These are phyloP conservation scores for Thyridium curvatum DNA, from an alignment of 2,329 filamentous ascomycete species.

Conservation along the genomic window DNA sequence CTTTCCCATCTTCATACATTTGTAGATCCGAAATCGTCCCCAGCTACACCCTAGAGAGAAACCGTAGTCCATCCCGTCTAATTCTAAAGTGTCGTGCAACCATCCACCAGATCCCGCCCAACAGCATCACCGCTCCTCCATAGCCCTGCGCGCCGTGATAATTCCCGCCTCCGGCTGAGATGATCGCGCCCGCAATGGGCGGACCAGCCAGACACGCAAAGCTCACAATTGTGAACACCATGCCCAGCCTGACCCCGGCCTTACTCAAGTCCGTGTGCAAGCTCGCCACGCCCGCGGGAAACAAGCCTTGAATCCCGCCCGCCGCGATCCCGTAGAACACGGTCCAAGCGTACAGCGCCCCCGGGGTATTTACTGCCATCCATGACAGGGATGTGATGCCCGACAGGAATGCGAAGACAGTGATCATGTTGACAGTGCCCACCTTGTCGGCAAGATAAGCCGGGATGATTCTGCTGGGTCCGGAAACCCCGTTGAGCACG, in stretches of 20 bases:
- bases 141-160: constrained; percentile 45
- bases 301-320: constrained; percentile 59
- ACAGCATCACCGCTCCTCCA: constrained; percentile 33
- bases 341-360: constrained; percentile 55
- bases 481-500: constrained; percentile 57
- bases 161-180: constrained; percentile 29
- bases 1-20: too few relatives aligned
- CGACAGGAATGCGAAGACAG: constrained; percentile 36
- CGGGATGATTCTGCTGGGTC: constrained; percentile 51
- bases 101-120: constrained; percentile 32
- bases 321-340: constrained; percentile 58
- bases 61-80: constrained; percentile 27
- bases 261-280: constrained; percentile 45
- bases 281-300: constrained; percentile 54
- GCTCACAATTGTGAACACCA: constrained; percentile 50
- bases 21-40: too few relatives aligned
- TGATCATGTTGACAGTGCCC: constrained; percentile 56
- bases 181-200: constrained; percentile 44
- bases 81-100: constrained; percentile 31
- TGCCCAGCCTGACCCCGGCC: constrained; percentile 49
- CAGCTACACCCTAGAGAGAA: constrained; percentile 29
- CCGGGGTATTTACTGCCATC: constrained; percentile 44
- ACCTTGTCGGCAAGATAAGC: constrained; percentile 50
- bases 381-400: constrained; percentile 46
- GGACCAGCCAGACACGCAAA: constrained; percentile 46